These are phyloP conservation scores for Lactarius sanguifluus DNA, from an alignment of 768 basidiomycete species.

Conservation along the genomic window DNA sequence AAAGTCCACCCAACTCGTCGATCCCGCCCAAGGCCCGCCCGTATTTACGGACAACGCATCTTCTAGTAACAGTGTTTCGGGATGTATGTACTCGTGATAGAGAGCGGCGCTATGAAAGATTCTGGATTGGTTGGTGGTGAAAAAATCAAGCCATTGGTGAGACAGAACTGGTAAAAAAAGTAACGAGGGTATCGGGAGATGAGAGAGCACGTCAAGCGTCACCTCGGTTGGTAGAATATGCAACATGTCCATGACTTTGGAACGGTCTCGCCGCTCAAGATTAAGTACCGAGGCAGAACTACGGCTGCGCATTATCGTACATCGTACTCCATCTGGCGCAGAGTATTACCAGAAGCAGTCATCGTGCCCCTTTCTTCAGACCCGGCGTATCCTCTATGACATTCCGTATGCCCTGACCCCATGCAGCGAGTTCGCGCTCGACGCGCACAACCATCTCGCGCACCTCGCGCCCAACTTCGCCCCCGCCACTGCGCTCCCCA, in stretches of 20 bases:
- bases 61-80: constrained; percentile 35
- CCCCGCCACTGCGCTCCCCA: constrained; percentile 67
- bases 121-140: constrained; percentile 45
- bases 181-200: constrained; percentile 49
- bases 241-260: constrained; percentile 34
- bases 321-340: too few relatives aligned
- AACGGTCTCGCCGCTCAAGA: too few relatives aligned
- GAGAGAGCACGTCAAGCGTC: constrained; percentile 47
- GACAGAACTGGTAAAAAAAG: constrained; percentile 33
- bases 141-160: constrained; percentile 35
- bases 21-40: background rate
- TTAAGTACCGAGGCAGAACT: background rate
- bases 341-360: background rate
- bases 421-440: constrained; percentile 72
- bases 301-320: background rate
- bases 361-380: too few relatives aligned
- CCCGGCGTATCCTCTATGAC: constrained; percentile 45
- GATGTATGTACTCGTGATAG: constrained; percentile 31
- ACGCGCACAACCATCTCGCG: constrained; percentile 57
- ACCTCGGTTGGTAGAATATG: constrained; percentile 55
- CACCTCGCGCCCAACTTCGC: constrained; percentile 64
- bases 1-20: background rate
- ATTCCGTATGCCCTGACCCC: constrained; percentile 62
- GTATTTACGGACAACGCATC: constrained; percentile 38
- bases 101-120: constrained; percentile 58